Evolutionary conservation across 225 moss, liverwort and hornwort genomes (phyloP).

Genomic region (Ulota crispa): DNA sequence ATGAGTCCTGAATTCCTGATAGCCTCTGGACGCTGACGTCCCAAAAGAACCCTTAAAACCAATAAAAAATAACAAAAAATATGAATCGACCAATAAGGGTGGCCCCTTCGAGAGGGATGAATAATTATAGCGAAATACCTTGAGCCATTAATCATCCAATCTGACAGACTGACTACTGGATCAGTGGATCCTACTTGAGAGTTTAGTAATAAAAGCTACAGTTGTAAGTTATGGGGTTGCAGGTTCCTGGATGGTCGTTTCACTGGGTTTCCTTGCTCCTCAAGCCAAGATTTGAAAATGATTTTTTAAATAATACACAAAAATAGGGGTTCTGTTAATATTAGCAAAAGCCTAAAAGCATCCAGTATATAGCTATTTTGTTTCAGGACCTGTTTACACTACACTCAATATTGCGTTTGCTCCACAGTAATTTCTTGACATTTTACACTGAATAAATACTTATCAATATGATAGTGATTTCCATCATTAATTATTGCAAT

Average conservation of each 20-base stretch:
- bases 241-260: constrained; percentile 12
- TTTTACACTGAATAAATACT: too few relatives aligned
- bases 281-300: constrained; percentile 15
- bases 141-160: neutral
- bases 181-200: neutral
- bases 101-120: neutral
- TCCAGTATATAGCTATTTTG: too few relatives aligned
- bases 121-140: neutral
- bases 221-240: neutral
- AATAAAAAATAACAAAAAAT: neutral
- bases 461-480: too few relatives aligned
- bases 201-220: neutral
- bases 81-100: neutral
- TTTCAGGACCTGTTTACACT: too few relatives aligned
- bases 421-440: too few relatives aligned
- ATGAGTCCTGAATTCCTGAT: neutral
- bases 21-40: neutral
- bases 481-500: too few relatives aligned
- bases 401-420: too few relatives aligned
- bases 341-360: neutral
- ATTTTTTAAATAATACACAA: neutral
- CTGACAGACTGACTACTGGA: neutral
- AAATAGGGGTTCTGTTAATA: neutral
- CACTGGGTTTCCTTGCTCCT: constrained; percentile 20
- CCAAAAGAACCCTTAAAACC: too few relatives aligned